These are phyloP conservation scores for Fragosphaeria purpurea DNA, from an alignment of 2,329 filamentous ascomycete genomes.

Conservation along the genomic window DNA sequence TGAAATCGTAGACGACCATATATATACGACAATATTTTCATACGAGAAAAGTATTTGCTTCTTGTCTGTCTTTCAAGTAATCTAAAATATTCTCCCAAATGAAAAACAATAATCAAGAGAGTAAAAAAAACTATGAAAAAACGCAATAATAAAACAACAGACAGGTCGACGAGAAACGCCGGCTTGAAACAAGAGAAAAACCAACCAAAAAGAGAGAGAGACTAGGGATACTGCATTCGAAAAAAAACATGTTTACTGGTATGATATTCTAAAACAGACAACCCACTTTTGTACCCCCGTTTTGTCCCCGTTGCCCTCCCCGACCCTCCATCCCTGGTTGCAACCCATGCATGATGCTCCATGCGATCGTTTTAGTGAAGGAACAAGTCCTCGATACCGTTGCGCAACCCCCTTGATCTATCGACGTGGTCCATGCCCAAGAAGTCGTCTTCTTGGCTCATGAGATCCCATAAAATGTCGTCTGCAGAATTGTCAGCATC, in stretches of 20 bases:
- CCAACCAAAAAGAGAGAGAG: background rate
- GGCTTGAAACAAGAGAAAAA: background rate
- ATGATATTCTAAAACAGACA: conserved; percentile 4
- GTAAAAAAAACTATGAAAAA: background rate
- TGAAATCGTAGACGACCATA: too few species aligned
- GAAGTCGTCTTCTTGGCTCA: conserved; percentile 45
- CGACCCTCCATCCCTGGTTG: background rate
- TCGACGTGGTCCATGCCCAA: conserved; percentile 59
- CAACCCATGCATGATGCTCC: too few species aligned
- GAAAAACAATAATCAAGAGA: background rate
- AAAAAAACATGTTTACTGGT: conserved; percentile 6
- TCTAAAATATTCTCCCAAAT: too few species aligned
- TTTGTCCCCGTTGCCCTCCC: background rate
- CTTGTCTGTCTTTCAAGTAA: background rate
- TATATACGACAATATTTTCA: too few species aligned
- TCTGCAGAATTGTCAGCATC: conserved; percentile 31
- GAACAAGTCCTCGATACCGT: conserved; percentile 54
- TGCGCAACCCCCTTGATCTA: conserved; percentile 46
- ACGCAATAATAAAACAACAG: background rate
- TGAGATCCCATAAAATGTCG: conserved; percentile 46
- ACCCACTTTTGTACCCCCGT: background rate
- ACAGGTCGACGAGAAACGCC: too few species aligned
- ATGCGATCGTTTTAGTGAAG: conserved; percentile 26
- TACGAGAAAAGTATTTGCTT: too few species aligned
- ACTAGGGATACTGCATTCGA: too few species aligned